phyloP scores from a whole-genome alignment of 129 eudicot genomes.

The Escallonia herrerae region DNA sequence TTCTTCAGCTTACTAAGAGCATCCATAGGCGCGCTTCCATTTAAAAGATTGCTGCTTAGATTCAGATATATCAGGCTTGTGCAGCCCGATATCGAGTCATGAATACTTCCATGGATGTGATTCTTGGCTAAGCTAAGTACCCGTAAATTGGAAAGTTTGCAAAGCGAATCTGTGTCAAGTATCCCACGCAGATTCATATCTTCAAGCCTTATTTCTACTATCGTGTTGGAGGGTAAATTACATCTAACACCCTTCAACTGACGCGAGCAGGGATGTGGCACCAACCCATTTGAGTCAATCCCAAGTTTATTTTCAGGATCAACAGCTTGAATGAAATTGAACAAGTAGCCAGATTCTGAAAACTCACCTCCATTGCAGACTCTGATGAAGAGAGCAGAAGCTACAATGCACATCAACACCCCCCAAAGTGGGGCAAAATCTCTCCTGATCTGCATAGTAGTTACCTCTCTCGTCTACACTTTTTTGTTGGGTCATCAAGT shows the following conservation, averaged over 20 bases:
- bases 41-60: conserved; percentile 28
- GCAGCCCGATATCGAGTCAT: conserved; percentile 22
- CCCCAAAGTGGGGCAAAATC: conserved; percentile 6
- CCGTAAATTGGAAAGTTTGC: conserved; percentile 26
- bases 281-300: conserved; percentile 8
- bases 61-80: conserved; percentile 18
- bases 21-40: conserved; percentile 14
- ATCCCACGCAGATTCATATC: conserved; percentile 33
- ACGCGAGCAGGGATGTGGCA: conserved; percentile 18
- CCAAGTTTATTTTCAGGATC: conserved; percentile 30
- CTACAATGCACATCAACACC: conserved; percentile 15
- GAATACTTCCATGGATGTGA: conserved; percentile 23
- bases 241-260: conserved; percentile 27
- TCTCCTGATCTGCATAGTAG: conserved; percentile 8
- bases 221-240: neutral
- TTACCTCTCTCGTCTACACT: neutral
- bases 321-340: conserved; percentile 21
- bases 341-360: conserved; percentile 18
- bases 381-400: conserved; percentile 15
- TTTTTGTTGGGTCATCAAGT: conserved; percentile 2
- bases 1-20: conserved; percentile 23
- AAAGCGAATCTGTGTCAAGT: conserved; percentile 26
- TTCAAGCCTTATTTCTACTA: conserved; percentile 26
- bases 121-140: conserved; percentile 30
- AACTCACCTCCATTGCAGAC: conserved; percentile 23